These are phyloP conservation scores for Moesziomyces globuligerus DNA, from an alignment of 1,284 basidiomycete species.

Conservation along the genomic window DNA sequence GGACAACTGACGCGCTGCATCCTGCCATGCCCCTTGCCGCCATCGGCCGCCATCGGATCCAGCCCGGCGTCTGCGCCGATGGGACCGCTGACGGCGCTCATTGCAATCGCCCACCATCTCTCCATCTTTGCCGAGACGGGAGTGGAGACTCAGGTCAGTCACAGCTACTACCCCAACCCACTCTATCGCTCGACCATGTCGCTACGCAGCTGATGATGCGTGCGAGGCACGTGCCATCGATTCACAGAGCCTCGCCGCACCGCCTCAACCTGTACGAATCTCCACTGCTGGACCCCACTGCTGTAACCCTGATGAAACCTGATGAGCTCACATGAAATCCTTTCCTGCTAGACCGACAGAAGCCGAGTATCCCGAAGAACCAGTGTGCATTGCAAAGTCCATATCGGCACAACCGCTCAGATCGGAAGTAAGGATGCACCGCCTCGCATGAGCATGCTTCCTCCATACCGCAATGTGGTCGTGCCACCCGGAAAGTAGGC, in stretches of 20 bases:
- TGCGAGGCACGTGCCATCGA: neutral
- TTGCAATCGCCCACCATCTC: neutral
- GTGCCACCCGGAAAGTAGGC: conserved; percentile 65
- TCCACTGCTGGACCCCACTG: too few species aligned
- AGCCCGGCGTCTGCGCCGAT: neutral
- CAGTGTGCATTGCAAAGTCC: neutral
- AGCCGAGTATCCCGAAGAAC: neutral
- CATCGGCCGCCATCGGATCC: neutral
- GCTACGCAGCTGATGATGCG: too few species aligned
- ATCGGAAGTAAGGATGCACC: conserved; percentile 61
- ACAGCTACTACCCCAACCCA: too few species aligned
- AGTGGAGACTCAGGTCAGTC: too few species aligned
- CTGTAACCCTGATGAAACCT: too few species aligned
- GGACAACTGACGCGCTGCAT: neutral
- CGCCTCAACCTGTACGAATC: neutral
- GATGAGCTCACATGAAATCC: too few species aligned
- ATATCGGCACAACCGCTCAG: neutral
- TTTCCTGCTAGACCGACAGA: too few species aligned
- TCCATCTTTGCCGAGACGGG: too few species aligned
- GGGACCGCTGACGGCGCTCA: neutral
- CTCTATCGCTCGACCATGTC: neutral
- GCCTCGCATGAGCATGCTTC: conserved; percentile 58
- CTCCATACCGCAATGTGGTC: conserved; percentile 63
- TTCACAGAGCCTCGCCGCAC: too few species aligned
- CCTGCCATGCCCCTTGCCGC: conserved; percentile 1